A percentile compares a stretch with the other conserved stretches of the same genome.
Conservation (phyloP, 2,329 filamentous ascomycete genomes). For the Pseudogymnoascus sp. region DNA sequence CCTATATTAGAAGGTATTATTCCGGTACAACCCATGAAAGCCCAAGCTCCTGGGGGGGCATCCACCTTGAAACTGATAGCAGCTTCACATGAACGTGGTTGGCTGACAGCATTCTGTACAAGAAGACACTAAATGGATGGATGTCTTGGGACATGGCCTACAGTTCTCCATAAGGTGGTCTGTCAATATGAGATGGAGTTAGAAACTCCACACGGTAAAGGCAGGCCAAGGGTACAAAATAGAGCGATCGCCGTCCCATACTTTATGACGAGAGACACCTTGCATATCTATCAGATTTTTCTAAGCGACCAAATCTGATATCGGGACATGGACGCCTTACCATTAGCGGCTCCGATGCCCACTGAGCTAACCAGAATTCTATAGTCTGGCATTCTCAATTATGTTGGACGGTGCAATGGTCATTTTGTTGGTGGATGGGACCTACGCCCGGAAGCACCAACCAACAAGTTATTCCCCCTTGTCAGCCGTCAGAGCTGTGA, state of each 20-base stretch:
- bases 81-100: neutral
- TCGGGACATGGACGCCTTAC: neutral
- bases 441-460: neutral
- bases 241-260: neutral
- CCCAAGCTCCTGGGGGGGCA: neutral
- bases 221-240: neutral
- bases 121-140: neutral
- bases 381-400: neutral
- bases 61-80: neutral
- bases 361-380: neutral
- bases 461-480: neutral
- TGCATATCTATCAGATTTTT: slow-evolving; percentile 5
- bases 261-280: slow-evolving; percentile 1
- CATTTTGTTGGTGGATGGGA: neutral
- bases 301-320: slow-evolving; percentile 4
- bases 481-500: neutral
- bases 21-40: neutral
- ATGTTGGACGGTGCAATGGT: neutral
- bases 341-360: neutral
- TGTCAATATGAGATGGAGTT: neutral
- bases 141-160: neutral
- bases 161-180: neutral
- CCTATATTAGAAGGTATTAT: neutral
- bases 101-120: neutral
- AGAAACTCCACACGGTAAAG: neutral